Percentiles rank a stretch among this genome's conserved stretches.
These are phyloP conservation scores for Apiotrichum sp. DNA, from an alignment of 1,284 basidiomycete genomes.

Conservation along the genomic window DNA sequence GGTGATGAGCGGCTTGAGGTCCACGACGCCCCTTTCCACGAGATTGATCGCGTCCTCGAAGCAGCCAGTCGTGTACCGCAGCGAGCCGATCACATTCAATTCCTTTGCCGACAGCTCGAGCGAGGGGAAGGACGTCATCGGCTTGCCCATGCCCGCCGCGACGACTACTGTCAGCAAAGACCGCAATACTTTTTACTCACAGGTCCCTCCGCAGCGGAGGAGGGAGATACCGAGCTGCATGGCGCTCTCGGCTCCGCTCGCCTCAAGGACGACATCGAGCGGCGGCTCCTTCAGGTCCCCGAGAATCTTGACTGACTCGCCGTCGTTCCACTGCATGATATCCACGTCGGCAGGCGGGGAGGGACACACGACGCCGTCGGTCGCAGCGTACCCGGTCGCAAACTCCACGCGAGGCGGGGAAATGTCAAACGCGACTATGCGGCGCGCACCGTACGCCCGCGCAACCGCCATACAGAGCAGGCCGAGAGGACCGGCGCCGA, in stretches of 20 bases:
- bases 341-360: constrained; percentile 55
- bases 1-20: constrained; percentile 51
- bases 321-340: constrained; percentile 48
- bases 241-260: constrained; percentile 57
- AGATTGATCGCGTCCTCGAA: constrained; percentile 51
- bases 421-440: constrained; percentile 64
- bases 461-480: constrained; percentile 85
- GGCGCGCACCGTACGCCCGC: constrained; percentile 71
- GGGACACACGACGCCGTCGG: not conserved
- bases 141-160: constrained; percentile 24
- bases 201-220: constrained; percentile 55
- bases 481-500: constrained; percentile 85
- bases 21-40: constrained; percentile 49
- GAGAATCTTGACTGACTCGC: constrained; percentile 40
- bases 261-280: constrained; percentile 56
- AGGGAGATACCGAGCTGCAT: constrained; percentile 53
- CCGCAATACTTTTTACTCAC: constrained; percentile 9
- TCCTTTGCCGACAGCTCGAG: constrained; percentile 54
- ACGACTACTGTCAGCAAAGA: constrained; percentile 11
- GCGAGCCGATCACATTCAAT: constrained; percentile 55
- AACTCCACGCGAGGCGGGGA: constrained; percentile 64
- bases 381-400: constrained; percentile 71
- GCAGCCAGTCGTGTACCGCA: constrained; percentile 30
- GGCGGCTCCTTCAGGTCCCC: constrained; percentile 47
- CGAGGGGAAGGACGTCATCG: constrained; percentile 22